These are phyloP conservation scores for Exophiala xenobiotica DNA, from an alignment of 2,329 filamentous ascomycete species.

Conservation along the genomic window DNA sequence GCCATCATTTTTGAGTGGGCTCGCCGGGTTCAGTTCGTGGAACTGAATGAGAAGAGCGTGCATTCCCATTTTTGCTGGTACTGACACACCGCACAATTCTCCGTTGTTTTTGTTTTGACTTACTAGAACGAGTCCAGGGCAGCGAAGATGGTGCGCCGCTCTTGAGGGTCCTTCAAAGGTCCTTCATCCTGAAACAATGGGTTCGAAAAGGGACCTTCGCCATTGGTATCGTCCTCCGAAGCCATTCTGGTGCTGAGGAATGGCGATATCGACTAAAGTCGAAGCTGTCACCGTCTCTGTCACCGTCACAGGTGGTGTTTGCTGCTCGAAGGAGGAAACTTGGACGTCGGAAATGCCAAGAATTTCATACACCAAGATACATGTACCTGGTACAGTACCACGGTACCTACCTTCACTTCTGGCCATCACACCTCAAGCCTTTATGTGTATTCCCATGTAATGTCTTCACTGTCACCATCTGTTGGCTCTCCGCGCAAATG, in stretches of 20 bases:
- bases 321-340: background rate
- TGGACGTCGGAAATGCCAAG: background rate
- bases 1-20: too few species aligned
- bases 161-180: slow-evolving; percentile 71
- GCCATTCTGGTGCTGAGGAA: too few species aligned
- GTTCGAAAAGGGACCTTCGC: slow-evolving; percentile 3
- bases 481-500: too few species aligned
- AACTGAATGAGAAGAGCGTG: too few species aligned
- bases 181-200: slow-evolving; percentile 51
- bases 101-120: slow-evolving; percentile 43
- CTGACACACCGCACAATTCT: background rate
- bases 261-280: too few species aligned
- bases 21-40: too few species aligned
- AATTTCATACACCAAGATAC: too few species aligned
- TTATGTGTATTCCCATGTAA: too few species aligned
- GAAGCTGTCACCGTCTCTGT: background rate
- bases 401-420: too few species aligned
- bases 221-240: background rate
- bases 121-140: slow-evolving; percentile 89
- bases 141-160: slow-evolving; percentile 74
- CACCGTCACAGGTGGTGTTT: background rate
- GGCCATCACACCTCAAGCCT: too few species aligned
- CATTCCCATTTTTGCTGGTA: background rate
- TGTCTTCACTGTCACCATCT: too few species aligned
- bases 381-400: too few species aligned